Evolutionary conservation across 1,284 basidiomycete species (phyloP).

Genomic region (Porodaedalea pini): DNA sequence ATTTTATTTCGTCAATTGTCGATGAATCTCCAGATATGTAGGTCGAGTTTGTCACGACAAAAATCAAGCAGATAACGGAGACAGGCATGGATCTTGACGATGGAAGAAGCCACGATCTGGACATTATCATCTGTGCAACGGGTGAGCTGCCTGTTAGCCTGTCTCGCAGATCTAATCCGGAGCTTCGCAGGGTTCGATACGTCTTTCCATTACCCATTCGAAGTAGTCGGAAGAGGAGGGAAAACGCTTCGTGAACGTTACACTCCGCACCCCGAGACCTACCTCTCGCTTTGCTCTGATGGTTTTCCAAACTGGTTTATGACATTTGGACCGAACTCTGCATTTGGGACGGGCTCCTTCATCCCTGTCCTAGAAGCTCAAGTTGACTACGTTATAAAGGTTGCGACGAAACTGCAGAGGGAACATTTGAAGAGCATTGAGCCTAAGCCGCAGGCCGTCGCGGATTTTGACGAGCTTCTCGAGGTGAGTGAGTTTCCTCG

Average conservation of each 20-base stretch:
- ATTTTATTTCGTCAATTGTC: background rate
- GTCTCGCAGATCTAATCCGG: background rate
- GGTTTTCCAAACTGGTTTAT: conserved; percentile 63
- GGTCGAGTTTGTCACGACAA: conserved; percentile 52
- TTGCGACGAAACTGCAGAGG: conserved; percentile 51
- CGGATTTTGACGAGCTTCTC: conserved; percentile 54
- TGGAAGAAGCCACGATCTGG: conserved; percentile 49
- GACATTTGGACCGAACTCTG: conserved; percentile 48
- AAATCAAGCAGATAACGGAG: conserved; percentile 48
- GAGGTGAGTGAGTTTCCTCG: conserved; percentile 37
- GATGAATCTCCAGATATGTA: conserved; percentile 25
- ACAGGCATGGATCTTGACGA: conserved; percentile 54
- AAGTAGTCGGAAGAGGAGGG: conserved; percentile 50
- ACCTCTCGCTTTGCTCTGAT: conserved; percentile 53
- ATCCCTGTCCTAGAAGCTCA: conserved; percentile 51
- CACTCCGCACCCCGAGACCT: conserved; percentile 50
- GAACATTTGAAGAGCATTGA: conserved; percentile 58
- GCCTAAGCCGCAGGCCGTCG: conserved; percentile 49
- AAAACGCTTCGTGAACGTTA: conserved; percentile 46
- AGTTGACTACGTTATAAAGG: conserved; percentile 50
- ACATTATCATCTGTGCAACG: conserved; percentile 58
- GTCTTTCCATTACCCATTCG: conserved; percentile 46
- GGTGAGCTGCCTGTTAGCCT: conserved; percentile 29
- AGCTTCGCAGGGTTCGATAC: conserved; percentile 47
- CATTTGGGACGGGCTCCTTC: conserved; percentile 48